Conservation (phyloP, 2,329 filamentous ascomycete genomes). For the Anthostomella pinea region DNA sequence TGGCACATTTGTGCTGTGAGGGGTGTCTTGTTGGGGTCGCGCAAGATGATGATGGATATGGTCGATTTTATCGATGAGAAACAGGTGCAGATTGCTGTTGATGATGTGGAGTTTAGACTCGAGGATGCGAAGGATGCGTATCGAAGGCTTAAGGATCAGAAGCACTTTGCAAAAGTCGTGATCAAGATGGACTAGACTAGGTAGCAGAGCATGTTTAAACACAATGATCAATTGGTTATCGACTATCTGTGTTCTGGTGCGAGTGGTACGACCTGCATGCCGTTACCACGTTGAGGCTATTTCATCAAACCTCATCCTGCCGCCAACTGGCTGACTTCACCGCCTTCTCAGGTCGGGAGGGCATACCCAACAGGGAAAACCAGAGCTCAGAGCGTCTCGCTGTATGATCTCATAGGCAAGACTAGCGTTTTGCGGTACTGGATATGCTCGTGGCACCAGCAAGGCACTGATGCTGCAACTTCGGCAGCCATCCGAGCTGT, state of each 20-base stretch:
- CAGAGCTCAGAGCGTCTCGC: too few species aligned
- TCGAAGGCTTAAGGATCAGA: slow-evolving; percentile 12
- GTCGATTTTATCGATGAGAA: slow-evolving; percentile 16
- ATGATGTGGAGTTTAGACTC: slow-evolving; percentile 13
- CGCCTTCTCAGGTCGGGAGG: too few species aligned
- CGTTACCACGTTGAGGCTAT: too few species aligned
- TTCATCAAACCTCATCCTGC: too few species aligned
- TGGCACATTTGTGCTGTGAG: slow-evolving; percentile 10
- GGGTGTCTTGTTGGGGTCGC: slow-evolving; percentile 14
- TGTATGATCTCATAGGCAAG: too few species aligned
- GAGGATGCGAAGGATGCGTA: slow-evolving; percentile 15
- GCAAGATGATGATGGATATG: slow-evolving; percentile 16
- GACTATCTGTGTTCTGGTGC: background rate
- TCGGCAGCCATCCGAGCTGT: too few species aligned
- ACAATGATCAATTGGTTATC: slow-evolving; percentile 33
- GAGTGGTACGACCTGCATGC: too few species aligned
- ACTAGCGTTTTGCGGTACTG: too few species aligned
- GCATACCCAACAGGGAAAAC: too few species aligned
- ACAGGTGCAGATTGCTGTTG: slow-evolving; percentile 12
- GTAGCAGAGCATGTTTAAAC: background rate
- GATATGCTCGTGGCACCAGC: too few species aligned
- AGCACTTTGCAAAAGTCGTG: slow-evolving; percentile 19
- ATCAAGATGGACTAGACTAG: slow-evolving; percentile 13
- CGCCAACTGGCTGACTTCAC: too few species aligned
- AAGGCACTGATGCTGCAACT: too few species aligned